Evolutionary conservation across 805 yeast genomes (phyloP), one percentile per base, ranked within the genome.

Genomic region (Ogataea pignaliae): DNA sequence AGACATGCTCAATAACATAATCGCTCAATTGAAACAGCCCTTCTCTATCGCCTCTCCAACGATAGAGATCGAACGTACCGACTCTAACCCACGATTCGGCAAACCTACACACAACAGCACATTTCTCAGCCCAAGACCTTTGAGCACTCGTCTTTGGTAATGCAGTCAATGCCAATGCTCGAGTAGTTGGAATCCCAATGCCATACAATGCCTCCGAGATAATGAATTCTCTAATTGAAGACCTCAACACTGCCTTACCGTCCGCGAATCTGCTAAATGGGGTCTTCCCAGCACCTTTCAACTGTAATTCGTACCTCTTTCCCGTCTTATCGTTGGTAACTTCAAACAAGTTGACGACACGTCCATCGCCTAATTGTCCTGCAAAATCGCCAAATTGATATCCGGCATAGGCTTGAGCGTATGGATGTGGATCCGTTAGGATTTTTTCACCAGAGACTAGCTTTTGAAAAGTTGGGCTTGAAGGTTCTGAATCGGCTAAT

Each of bases 331-430:
- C 55, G 52, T 77, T 80, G 6, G 73, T 71, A 0, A 84, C 65
- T 51, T 86, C 91, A 66, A 91, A 90, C 37, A 91, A 66, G 56
- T 85, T 88, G 7, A 83, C 76, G 2, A 88, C 97, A 47, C 99
- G 70, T 1, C 99, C 99, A 62, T 91, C 99, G 7, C 99, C 99
- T 48, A 91, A 68, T 63, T 93, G 99, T 2, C 98, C 98, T 0
- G 97, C 97, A 78, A 91, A 91, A 51, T 78, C 79, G 3, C 99
- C 98, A 69, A 93, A 91, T 59, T 91, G 99, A 73, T 84, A 88
- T 1, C 99, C 99, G 1, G 98, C 96, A 63, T 91, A 91, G 0
- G 91, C 87, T 62, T 85, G 90, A 11, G 97, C 79, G 64, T 85
- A 91, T 0, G 99, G 98, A 52, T 78, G 79, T 1, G 65, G 65